Percentiles rank a stretch among this genome's conserved stretches.
phyloP scores from a whole-genome alignment of 441 rosid species.

The Metrosideros polymorpha region DNA sequence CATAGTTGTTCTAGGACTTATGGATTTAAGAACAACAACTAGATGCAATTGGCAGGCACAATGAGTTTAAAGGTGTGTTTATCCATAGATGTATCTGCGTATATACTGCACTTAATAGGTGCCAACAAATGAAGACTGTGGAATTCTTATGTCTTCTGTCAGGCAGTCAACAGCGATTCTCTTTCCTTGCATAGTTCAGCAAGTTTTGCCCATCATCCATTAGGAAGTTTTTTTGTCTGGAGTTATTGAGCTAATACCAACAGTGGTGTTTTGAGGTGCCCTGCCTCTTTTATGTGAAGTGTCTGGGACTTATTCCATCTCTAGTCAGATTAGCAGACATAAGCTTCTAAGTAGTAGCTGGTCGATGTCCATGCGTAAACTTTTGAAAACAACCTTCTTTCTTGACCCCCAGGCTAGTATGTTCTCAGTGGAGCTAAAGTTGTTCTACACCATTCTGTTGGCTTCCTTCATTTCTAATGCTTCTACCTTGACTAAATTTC shows the following conservation, averaged over 20 bases:
- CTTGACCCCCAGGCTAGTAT: not conserved
- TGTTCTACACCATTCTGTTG: conserved; percentile 4
- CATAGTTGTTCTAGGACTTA: not conserved
- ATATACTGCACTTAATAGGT: not conserved
- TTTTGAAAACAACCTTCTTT: not conserved
- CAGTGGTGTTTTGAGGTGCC: not conserved
- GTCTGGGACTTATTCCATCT: not conserved
- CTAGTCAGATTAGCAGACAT: not conserved
- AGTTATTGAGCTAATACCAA: not conserved
- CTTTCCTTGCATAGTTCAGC: not conserved
- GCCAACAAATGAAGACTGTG: not conserved
- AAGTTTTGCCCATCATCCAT: not conserved
- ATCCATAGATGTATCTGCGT: not conserved
- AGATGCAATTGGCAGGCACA: not conserved
- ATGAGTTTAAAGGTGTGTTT: not conserved
- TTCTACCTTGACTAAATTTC: conserved; percentile 13
- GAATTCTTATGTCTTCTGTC: not conserved
- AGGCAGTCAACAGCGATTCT: not conserved
- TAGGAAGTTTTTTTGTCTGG: not conserved
- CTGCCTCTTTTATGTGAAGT: not conserved
- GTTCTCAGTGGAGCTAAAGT: not conserved
- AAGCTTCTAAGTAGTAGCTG: not conserved
- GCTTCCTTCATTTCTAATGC: conserved; percentile 12
- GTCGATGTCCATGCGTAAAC: not conserved
- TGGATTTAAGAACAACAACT: not conserved